A percentile compares a stretch with the other conserved stretches of the same genome.
Evolutionary conservation across 1,284 basidiomycete genomes (phyloP).

Genomic region (Cystobasidiaceae sp.): DNA sequence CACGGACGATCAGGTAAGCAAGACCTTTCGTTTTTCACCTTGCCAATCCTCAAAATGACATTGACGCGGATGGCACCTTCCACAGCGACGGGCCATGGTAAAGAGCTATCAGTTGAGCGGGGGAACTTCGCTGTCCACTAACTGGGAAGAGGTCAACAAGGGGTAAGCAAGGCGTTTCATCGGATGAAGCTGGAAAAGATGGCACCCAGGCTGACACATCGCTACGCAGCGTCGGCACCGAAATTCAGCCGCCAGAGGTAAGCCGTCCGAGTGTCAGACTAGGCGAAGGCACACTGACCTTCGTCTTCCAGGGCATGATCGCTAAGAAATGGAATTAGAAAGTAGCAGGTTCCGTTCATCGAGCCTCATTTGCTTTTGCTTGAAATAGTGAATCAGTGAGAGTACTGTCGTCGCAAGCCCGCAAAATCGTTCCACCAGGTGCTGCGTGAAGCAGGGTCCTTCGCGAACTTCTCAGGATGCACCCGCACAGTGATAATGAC

Average conservation of each 20-base stretch:
- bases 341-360: too few relatives aligned
- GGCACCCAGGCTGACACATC: neutral
- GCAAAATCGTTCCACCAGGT: too few relatives aligned
- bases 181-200: neutral
- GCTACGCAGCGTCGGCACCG: constrained; percentile 30
- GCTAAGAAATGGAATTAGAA: constrained; percentile 37
- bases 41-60: neutral
- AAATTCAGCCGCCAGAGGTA: constrained; percentile 40
- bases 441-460: too few relatives aligned
- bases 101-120: constrained; percentile 66
- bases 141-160: constrained; percentile 81
- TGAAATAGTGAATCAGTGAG: too few relatives aligned
- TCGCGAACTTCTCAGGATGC: too few relatives aligned
- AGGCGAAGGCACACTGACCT: too few relatives aligned
- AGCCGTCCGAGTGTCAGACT: neutral
- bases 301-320: constrained; percentile 32
- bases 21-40: neutral
- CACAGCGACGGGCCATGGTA: constrained; percentile 77
- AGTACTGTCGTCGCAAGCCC: too few relatives aligned
- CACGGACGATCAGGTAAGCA: constrained; percentile 65
- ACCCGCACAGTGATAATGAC: too few relatives aligned
- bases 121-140: constrained; percentile 85
- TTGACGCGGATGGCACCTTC: too few relatives aligned
- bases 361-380: too few relatives aligned
- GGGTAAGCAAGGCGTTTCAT: constrained; percentile 34